Evolutionary conservation across 2,329 filamentous ascomycete species (phyloP).

Genomic region (Cytospora paraplurivora): DNA sequence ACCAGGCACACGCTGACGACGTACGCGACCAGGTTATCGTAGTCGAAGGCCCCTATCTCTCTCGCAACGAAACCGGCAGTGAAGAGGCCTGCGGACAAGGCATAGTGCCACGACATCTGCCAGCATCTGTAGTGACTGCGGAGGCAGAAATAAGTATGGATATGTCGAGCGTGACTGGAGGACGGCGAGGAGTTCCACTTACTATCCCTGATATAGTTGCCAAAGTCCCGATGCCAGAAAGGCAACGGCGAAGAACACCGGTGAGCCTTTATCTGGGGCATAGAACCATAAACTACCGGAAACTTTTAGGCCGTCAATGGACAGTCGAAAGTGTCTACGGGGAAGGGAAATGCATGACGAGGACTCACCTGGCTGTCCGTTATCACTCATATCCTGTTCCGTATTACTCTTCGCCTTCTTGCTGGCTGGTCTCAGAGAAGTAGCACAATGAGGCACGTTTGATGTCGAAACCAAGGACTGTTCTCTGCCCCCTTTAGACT

Average conservation of each 20-base stretch:
- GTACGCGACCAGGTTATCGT: constrained; percentile 44
- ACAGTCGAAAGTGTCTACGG: neutral
- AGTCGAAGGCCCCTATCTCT: constrained; percentile 51
- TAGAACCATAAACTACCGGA: constrained; percentile 49
- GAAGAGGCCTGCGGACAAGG: constrained; percentile 50
- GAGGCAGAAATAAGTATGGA: neutral
- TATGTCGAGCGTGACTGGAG: neutral
- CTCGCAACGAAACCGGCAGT: constrained; percentile 52
- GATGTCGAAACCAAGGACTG: neutral
- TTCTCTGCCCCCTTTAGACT: neutral
- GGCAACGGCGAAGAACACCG: constrained; percentile 49
- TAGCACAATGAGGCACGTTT: neutral
- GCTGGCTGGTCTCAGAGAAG: neutral
- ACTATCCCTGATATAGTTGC: constrained; percentile 51
- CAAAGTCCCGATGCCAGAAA: constrained; percentile 42
- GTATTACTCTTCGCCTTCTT: neutral
- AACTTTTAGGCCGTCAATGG: constrained; percentile 35
- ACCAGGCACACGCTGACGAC: constrained; percentile 44
- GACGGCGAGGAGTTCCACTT: constrained; percentile 33
- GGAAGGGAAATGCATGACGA: neutral
- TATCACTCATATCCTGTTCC: constrained; percentile 11
- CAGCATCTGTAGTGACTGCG: constrained; percentile 50
- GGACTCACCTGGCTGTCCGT: constrained; percentile 13
- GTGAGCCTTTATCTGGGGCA: constrained; percentile 50
- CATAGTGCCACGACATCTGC: constrained; percentile 51